These are phyloP conservation scores for Penicillium sp. DNA, from an alignment of 2,329 filamentous ascomycete species.

Conservation along the genomic window DNA sequence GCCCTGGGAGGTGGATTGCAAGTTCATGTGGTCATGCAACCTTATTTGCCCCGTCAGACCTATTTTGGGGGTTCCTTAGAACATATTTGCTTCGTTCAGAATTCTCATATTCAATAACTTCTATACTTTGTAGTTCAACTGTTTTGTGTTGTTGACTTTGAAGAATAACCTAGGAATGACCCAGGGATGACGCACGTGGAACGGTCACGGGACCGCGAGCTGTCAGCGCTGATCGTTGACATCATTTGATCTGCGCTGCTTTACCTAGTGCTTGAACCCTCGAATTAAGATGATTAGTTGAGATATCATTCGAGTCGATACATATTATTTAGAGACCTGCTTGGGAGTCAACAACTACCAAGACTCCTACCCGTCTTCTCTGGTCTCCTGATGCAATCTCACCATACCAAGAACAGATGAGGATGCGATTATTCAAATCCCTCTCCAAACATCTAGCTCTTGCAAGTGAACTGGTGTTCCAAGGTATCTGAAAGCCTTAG, in stretches of 20 bases:
- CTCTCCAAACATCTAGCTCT: background rate
- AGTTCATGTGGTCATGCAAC: conserved; percentile 8
- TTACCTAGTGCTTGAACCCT: background rate
- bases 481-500: background rate
- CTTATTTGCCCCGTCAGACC: background rate
- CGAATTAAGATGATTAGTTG: background rate
- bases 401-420: conserved; percentile 1
- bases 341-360: background rate
- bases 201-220: conserved; percentile 16
- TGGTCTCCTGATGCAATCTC: conserved; percentile 7
- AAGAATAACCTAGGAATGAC: background rate
- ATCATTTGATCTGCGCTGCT: background rate
- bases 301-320: background rate
- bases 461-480: background rate
- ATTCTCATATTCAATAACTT: background rate
- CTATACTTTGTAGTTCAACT: too few species aligned
- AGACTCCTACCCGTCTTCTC: background rate
- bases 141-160: background rate
- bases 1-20: background rate
- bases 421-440: background rate
- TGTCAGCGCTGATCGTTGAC: background rate
- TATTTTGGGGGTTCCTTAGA: background rate
- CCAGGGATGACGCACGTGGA: background rate
- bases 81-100: background rate
- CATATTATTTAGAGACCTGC: background rate